A percentile compares a stretch with the other conserved stretches of the same genome.
Conservation (phyloP, 2,329 filamentous ascomycete species). For the Apiospora aurea region DNA sequence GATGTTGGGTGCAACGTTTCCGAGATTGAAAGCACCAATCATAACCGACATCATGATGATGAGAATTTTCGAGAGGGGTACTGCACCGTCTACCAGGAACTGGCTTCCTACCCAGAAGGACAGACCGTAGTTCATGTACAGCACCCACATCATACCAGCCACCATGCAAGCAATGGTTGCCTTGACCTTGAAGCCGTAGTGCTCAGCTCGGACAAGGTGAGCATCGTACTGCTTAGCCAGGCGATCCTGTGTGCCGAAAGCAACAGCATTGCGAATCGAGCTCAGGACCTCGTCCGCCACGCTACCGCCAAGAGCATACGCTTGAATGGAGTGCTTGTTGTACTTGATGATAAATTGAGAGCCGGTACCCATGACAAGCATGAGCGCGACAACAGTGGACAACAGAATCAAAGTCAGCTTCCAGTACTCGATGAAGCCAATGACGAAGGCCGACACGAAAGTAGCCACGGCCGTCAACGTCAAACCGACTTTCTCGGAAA, state of each 20-base stretch:
- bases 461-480: slow-evolving; percentile 79
- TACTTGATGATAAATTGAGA: slow-evolving; percentile 80
- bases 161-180: slow-evolving; percentile 78
- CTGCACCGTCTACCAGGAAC: slow-evolving; percentile 72
- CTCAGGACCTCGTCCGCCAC: slow-evolving; percentile 94
- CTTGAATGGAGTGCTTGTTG: slow-evolving; percentile 77
- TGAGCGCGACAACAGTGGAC: slow-evolving; percentile 80
- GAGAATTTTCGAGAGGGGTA: slow-evolving; percentile 74
- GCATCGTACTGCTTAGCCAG: slow-evolving; percentile 85
- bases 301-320: slow-evolving; percentile 85
- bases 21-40: slow-evolving; percentile 90
- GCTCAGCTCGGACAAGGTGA: slow-evolving; percentile 76
- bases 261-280: slow-evolving; percentile 89
- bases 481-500: slow-evolving; percentile 87
- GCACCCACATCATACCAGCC: slow-evolving; percentile 79
- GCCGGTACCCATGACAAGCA: slow-evolving; percentile 77
- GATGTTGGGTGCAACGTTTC: slow-evolving; percentile 84
- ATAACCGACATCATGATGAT: slow-evolving; percentile 91
- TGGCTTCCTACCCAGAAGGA: slow-evolving; percentile 88
- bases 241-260: slow-evolving; percentile 92
- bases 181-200: slow-evolving; percentile 80
- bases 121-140: slow-evolving; percentile 87
- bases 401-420: slow-evolving; percentile 88
- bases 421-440: slow-evolving; percentile 92
- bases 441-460: slow-evolving; percentile 87